A percentile compares a stretch with the other conserved stretches of the same genome.
These are phyloP conservation scores for Thelephora aurantiotincta DNA, from an alignment of 768 basidiomycete species.

Conservation along the genomic window DNA sequence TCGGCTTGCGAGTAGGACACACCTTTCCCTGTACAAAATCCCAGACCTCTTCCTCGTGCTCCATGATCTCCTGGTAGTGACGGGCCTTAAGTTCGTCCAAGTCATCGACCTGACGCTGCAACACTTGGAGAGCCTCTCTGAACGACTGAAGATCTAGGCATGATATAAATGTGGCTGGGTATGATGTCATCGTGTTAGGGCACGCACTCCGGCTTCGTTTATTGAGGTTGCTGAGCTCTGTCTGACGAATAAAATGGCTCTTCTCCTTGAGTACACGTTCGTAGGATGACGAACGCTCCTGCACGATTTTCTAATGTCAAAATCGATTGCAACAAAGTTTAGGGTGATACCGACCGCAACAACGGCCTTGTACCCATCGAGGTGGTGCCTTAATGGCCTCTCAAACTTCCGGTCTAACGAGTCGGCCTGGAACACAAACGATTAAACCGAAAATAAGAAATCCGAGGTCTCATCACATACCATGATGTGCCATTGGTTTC, in stretches of 20 bases:
- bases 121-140: conserved; percentile 62
- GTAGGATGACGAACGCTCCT: conserved; percentile 80
- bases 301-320: conserved; percentile 1
- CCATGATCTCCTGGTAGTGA: conserved; percentile 81
- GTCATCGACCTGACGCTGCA: conserved; percentile 86
- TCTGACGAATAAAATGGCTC: conserved; percentile 73
- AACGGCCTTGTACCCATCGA: conserved; percentile 64
- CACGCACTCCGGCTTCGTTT: conserved; percentile 71
- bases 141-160: conserved; percentile 72
- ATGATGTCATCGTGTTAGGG: background rate
- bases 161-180: conserved; percentile 1
- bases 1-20: conserved; percentile 5
- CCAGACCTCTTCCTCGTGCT: conserved; percentile 96
- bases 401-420: conserved; percentile 81
- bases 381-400: conserved; percentile 72
- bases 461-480: conserved; percentile 27
- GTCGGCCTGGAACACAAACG: conserved; percentile 42
- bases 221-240: conserved; percentile 76
- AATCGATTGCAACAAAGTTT: background rate
- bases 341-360: background rate
- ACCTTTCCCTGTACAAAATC: conserved; percentile 80
- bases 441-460: background rate
- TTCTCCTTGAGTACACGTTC: conserved; percentile 73
- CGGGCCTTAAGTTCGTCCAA: conserved; percentile 72
- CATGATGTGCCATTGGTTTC: conserved; percentile 87